A percentile compares a stretch with the other conserved stretches of the same genome.
Evolutionary conservation across 495 filamentous ascomycete genomes (phyloP).

Genomic region (Neurospora sp.): DNA sequence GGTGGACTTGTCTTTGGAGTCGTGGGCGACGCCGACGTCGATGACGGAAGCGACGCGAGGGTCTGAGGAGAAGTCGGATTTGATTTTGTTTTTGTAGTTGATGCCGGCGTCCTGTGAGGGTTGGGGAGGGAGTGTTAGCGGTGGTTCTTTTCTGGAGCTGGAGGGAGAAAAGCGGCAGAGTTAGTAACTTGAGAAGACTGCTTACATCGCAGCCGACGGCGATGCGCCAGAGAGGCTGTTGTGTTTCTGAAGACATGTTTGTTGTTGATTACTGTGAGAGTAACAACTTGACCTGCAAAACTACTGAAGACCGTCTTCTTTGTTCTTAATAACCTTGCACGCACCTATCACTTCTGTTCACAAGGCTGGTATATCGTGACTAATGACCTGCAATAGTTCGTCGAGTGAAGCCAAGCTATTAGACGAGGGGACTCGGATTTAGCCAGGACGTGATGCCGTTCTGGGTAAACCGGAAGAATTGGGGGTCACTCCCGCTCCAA

Average conservation of each 20-base stretch:
- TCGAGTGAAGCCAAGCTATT: not conserved
- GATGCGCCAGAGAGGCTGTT: constrained; percentile 29
- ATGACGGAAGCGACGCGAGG: constrained; percentile 56
- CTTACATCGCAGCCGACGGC: constrained; percentile 38
- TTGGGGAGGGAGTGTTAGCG: constrained; percentile 6
- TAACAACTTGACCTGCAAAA: not conserved
- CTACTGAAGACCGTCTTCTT: not conserved
- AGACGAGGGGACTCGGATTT: not conserved
- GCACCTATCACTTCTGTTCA: not conserved
- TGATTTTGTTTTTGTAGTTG: constrained; percentile 71
- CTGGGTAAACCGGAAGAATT: constrained; percentile 1
- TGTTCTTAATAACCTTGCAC: not conserved
- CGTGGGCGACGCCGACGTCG: constrained; percentile 48
- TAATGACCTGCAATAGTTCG: not conserved
- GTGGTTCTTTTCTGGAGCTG: not conserved
- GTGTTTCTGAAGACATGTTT: constrained; percentile 2
- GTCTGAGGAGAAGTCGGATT: constrained; percentile 55
- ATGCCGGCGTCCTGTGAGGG: constrained; percentile 57
- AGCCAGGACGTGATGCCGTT: not conserved
- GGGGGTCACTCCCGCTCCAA: not conserved
- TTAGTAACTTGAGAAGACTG: constrained; percentile 12
- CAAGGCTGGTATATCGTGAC: not conserved
- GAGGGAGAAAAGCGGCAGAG: not conserved
- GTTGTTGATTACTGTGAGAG: not conserved
- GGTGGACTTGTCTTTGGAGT: constrained; percentile 54